Percentiles rank a stretch among this genome's conserved stretches.
phyloP scores from a whole-genome alignment of 2,329 filamentous ascomycete species.

The Zymoseptoria passerinii region DNA sequence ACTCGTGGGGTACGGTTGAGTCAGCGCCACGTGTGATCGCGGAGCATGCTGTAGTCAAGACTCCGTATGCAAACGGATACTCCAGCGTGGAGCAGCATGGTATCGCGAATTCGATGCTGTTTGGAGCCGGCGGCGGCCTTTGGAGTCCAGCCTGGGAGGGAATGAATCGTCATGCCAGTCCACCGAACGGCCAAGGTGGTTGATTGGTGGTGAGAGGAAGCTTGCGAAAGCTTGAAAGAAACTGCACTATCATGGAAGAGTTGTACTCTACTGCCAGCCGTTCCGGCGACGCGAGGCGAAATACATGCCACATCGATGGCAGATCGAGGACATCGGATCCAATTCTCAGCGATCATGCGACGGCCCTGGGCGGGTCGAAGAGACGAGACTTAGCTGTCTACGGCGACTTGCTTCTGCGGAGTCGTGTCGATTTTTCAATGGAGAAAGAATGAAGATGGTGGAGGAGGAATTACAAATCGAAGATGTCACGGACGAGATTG shows the following conservation, averaged over 20 bases:
- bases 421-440: neutral
- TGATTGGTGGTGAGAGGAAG: slow-evolving; percentile 5
- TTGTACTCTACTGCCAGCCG: neutral
- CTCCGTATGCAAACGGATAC: slow-evolving; percentile 7
- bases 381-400: neutral
- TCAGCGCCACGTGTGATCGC: slow-evolving; percentile 15
- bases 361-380: neutral
- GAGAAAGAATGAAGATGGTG: neutral
- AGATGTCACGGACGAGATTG: neutral
- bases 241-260: neutral
- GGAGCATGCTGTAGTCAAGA: slow-evolving; percentile 4
- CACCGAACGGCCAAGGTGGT: slow-evolving; percentile 18
- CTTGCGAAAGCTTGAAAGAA: neutral
- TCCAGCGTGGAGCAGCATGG: slow-evolving; percentile 24
- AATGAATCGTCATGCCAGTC: slow-evolving; percentile 11
- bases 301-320: neutral
- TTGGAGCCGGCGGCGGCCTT: slow-evolving; percentile 31
- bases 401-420: neutral
- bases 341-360: neutral
- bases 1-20: slow-evolving; percentile 21
- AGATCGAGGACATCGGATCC: neutral
- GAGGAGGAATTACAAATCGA: neutral
- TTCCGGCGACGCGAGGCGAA: neutral
- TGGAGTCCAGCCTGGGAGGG: slow-evolving; percentile 26
- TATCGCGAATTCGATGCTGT: slow-evolving; percentile 36